Percentiles rank a stretch among this genome's conserved stretches.
phyloP scores from a whole-genome alignment of 2,329 filamentous ascomycete species.

The Diaporthe sp. region DNA sequence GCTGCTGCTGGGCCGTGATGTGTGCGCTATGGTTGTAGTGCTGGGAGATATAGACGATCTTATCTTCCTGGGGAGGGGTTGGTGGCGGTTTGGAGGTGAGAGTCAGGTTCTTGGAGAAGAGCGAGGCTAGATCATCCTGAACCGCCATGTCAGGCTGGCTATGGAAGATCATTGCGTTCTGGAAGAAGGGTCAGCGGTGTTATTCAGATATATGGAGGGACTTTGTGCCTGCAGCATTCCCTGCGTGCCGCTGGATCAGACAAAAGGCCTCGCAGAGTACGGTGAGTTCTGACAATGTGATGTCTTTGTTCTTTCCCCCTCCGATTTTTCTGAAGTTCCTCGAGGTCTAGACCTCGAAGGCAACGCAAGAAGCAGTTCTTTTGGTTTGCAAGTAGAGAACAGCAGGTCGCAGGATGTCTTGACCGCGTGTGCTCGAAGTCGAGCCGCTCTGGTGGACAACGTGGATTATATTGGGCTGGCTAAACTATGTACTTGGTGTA shows the following conservation, averaged over 20 bases:
- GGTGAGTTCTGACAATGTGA: conserved; percentile 40
- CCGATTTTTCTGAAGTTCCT: neutral
- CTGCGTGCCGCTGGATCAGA: conserved; percentile 45
- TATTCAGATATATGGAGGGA: conserved; percentile 14
- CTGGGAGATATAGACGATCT: conserved; percentile 81
- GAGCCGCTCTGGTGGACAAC: conserved; percentile 45
- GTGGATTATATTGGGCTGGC: conserved; percentile 67
- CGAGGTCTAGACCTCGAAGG: neutral
- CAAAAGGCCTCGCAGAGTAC: conserved; percentile 36
- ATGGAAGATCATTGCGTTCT: conserved; percentile 56
- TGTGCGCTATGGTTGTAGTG: conserved; percentile 90
- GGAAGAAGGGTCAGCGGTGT: conserved; percentile 10
- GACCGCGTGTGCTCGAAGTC: conserved; percentile 34
- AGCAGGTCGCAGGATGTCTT: conserved; percentile 34
- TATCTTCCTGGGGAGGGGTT: conserved; percentile 49
- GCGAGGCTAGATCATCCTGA: conserved; percentile 85
- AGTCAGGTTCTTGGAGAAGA: conserved; percentile 83
- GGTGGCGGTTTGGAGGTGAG: conserved; percentile 64
- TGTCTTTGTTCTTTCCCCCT: conserved; percentile 5
- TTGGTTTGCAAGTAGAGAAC: conserved; percentile 27
- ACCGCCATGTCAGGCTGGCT: conserved; percentile 69
- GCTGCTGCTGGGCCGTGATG: conserved; percentile 56
- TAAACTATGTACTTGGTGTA: conserved; percentile 61
- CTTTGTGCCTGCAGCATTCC: conserved; percentile 29
- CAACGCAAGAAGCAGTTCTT: conserved; percentile 36